A percentile compares a stretch with the other conserved stretches of the same genome.
These are phyloP conservation scores for Fusarium sp. DNA, from an alignment of 2,329 filamentous ascomycete species.

Conservation along the genomic window DNA sequence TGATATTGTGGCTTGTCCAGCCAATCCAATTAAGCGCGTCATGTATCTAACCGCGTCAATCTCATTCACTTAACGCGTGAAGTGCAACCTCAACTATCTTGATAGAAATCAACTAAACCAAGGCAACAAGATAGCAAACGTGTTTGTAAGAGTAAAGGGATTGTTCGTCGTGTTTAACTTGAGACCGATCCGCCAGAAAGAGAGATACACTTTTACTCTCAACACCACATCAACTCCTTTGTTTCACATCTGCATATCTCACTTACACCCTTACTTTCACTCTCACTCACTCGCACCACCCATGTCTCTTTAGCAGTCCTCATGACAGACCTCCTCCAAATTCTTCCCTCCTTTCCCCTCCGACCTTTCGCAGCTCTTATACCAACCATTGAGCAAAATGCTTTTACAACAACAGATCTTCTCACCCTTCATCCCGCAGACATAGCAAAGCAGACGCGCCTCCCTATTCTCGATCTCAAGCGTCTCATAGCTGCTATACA, in stretches of 20 bases:
- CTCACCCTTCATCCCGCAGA: conserved; percentile 85
- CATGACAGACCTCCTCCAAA: conserved; percentile 88
- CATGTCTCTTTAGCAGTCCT: conserved; percentile 35
- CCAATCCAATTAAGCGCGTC: conserved; percentile 24
- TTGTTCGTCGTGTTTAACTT: not conserved
- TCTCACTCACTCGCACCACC: not conserved
- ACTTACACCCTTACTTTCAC: conserved; percentile 21
- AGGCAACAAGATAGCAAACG: not conserved
- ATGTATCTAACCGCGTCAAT: conserved; percentile 20
- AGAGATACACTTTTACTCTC: not conserved
- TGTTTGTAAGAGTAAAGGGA: not conserved
- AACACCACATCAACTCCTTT: not conserved
- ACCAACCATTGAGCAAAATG: conserved; percentile 81
- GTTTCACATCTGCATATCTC: conserved; percentile 7
- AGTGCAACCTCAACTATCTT: conserved; percentile 6
- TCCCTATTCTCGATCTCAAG: conserved; percentile 84
- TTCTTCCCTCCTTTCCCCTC: conserved; percentile 83
- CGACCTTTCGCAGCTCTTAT: conserved; percentile 80
- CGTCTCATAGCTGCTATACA: conserved; percentile 77
- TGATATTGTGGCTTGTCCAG: conserved; percentile 11
- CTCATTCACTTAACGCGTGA: conserved; percentile 23
- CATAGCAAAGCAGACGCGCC: conserved; percentile 85
- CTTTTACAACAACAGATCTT: conserved; percentile 84
- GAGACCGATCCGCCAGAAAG: no score
- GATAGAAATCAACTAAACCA: conserved; percentile 10